Percentiles rank a stretch among this genome's conserved stretches.
Evolutionary conservation across 176 grass and related monocot genomes (phyloP).

Genomic region (Cymbopogon citratus): DNA sequence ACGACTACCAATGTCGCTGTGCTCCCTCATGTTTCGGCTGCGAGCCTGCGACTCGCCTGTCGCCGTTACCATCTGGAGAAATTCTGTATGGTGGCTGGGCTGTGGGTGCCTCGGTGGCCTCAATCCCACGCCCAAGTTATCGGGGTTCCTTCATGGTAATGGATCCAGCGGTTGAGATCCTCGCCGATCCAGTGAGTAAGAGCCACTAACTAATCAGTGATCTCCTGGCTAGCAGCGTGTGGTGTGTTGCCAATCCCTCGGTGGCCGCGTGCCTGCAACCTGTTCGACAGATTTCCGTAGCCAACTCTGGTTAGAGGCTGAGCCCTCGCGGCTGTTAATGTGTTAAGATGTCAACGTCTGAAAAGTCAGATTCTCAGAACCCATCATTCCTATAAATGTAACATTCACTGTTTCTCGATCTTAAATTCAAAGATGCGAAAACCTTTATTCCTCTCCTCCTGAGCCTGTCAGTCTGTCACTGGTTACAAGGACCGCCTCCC

Average conservation of each 20-base stretch:
- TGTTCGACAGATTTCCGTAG: slow-evolving; percentile 26
- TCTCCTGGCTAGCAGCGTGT: not conserved
- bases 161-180: not conserved
- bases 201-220: not conserved
- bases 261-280: not conserved
- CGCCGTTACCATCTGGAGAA: not conserved
- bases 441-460: no score
- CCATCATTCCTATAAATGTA: not conserved
- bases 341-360: not conserved
- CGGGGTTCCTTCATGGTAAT: not conserved
- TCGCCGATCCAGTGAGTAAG: not conserved
- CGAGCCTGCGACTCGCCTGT: not conserved
- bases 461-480: not conserved
- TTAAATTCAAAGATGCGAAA: no score
- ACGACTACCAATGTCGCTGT: no score
- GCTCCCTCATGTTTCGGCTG: not conserved
- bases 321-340: not conserved
- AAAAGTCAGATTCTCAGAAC: not conserved
- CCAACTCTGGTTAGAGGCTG: not conserved
- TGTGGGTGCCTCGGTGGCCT: not conserved
- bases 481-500: not conserved
- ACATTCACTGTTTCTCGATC: no score
- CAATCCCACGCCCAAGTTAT: not conserved
- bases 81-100: not conserved
- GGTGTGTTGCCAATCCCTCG: not conserved